Conservation (phyloP, 345 rosid genomes). For the Populus davidiana region DNA sequence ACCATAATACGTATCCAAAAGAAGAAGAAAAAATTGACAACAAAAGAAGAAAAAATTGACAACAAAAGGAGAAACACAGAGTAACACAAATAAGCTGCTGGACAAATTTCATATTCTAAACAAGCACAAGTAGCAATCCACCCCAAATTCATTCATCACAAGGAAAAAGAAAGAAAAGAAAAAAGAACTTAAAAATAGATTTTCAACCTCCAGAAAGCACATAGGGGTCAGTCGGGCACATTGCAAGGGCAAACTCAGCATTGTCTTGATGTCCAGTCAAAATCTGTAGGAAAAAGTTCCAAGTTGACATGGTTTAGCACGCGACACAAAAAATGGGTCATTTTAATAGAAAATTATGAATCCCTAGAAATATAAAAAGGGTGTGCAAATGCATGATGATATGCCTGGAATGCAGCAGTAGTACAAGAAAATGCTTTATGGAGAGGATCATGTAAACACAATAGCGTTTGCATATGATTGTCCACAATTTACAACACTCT, state of each 20-base stretch:
- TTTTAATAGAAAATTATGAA: not conserved
- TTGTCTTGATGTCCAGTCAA: conserved; percentile 97
- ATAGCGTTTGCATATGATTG: not conserved
- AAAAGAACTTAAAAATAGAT: not conserved
- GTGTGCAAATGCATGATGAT: not conserved
- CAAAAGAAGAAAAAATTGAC: not conserved
- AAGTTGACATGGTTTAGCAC: not conserved
- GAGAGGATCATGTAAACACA: not conserved
- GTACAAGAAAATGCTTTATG: not conserved
- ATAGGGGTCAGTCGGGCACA: conserved; percentile 96
- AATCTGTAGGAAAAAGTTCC: conserved; percentile 49
- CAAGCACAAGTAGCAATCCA: not conserved
- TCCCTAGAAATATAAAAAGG: not conserved
- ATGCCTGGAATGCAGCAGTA: not conserved
- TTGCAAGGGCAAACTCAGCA: conserved; percentile 99
- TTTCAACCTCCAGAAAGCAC: conserved; percentile 96
- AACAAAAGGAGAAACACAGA: not conserved
- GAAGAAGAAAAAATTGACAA: not conserved
- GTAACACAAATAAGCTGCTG: not conserved
- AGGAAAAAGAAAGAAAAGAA: not conserved
- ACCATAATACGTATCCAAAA: not conserved
- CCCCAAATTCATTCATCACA: not conserved
- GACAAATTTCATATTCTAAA: not conserved
- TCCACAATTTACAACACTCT: not conserved
- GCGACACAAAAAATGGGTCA: not conserved